Conservation (phyloP, 805 yeast genomes). For the Cyberlindnera amylophila region DNA sequence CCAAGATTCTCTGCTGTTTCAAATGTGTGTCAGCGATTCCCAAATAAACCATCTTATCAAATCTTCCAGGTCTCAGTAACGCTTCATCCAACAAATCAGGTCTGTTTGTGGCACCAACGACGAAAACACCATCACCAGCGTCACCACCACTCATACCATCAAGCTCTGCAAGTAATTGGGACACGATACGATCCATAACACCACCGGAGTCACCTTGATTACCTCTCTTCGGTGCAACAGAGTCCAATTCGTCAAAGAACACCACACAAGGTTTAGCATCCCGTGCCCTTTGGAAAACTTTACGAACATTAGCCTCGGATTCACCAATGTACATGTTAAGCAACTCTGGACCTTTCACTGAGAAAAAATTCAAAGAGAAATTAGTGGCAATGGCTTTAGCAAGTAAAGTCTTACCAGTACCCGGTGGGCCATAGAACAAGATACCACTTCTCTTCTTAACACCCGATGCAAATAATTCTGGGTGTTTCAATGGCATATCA, state of each 20-base stretch:
- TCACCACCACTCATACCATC: constrained; percentile 92
- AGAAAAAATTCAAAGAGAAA: constrained; percentile 88
- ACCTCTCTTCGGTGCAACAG: constrained; percentile 98
- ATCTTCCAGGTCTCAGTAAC: constrained; percentile 86
- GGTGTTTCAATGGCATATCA: constrained; percentile 92
- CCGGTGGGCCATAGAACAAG: constrained; percentile 96
- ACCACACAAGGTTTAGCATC: constrained; percentile 98
- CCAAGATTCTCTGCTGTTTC: constrained; percentile 79
- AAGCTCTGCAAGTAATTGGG: constrained; percentile 88
- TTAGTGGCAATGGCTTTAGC: constrained; percentile 98
- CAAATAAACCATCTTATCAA: constrained; percentile 89
- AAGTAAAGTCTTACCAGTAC: constrained; percentile 92
- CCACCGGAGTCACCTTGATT: constrained; percentile 99
- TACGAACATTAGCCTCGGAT: constrained; percentile 93
- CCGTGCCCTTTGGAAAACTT: constrained; percentile 89
- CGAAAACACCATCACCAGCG: constrained; percentile 83
- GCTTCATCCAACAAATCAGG: constrained; percentile 96
- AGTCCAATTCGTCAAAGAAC: constrained; percentile 94
- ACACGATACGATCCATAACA: constrained; percentile 97
- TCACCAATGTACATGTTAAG: constrained; percentile 98
- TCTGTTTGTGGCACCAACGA: constrained; percentile 97
- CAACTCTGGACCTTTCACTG: constrained; percentile 96
- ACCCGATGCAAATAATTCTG: constrained; percentile 83
- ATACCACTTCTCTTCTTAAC: constrained; percentile 93
- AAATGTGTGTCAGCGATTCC: constrained; percentile 91